Evolutionary conservation across 2,329 filamentous ascomycete species (phyloP), one percentile per base, ranked within the genome.

Genomic region (Penicillium olsonii): DNA sequence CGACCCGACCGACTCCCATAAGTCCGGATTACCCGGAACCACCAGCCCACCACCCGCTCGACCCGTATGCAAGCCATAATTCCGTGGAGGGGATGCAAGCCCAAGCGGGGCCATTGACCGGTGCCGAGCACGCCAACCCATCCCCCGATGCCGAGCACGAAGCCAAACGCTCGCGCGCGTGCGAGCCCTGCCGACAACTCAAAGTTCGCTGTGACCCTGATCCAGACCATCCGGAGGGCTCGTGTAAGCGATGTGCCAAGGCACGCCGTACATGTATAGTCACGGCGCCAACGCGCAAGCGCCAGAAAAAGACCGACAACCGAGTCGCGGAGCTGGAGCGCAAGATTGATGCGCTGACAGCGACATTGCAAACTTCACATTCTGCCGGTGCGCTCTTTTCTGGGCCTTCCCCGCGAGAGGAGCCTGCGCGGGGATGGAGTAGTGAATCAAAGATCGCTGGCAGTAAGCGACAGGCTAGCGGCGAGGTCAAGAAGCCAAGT

Each of bases 291-390:
- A 84, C 78, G 12, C 73, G 90, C 34, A 95, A 95, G 73, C 80
- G 91, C 37, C 89, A 92, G 75, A 95, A 92, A 77, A 95, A 95
- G 78, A 91, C 89, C 45, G 92, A 95, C 68, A 92, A 84, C 57
- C 81, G 90, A 43, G 91, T 96, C 11, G 87, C 90, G 8, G 91
- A 96, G 75, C 78, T 96, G 43, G 91, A 96, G 76, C 90, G 87
- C 77, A 95, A 95, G 75, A 92, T 96, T 56, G 90, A 96, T 75
- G 88, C 87, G 8, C 69, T 96, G 66, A 95, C 89, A 7, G 88
- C 90, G 6, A 90, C 84, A 29, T 68, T 96, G 56, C 85, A 90
- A 38, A 84, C 87, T 2, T 68, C 70, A 9, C 67, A 69, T 42
- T 62, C 61, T 5, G 45, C 54, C 15, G 59, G 66, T 39, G 15